Evolutionary conservation across 2,329 filamentous ascomycete genomes (phyloP), one percentile per base, ranked within the genome.

Genomic region (Pestalotiopsis sp.): DNA sequence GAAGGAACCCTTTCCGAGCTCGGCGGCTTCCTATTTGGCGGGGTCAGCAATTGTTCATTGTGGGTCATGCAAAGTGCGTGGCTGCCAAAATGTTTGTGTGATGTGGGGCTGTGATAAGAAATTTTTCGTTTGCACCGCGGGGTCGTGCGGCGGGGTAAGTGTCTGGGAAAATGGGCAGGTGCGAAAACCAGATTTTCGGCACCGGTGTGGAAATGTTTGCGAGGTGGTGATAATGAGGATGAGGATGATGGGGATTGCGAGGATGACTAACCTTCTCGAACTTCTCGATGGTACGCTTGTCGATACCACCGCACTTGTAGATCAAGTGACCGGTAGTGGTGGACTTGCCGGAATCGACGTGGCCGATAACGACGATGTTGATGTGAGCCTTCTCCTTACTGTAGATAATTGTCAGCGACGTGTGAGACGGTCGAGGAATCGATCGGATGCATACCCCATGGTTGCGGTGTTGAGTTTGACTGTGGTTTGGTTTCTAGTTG

Each of bases 271-370:
- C 94, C 94, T 99, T 99, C 95, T 99, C 96, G 92, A 99, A 99
- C 93, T 99, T 99, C 93, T 99, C 96, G 85, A 99, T 99, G 86
- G 95, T 98, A 94, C 96, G 95, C 91, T 95, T 94, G 94, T 99
- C 96, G 84, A 98, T 99, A 94, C 96, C 96, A 92, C 96, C 96
- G 90, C 96, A 98, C 93, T 99, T 95, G 94, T 98, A 98, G 93
- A 99, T 98, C 91, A 99, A 92, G 90, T 67, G 59, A 67, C 66
- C 93, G 85, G 95, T 98, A 85, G 95, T 98, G 79, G 95, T 63
- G 57, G 66, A 97, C 92, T 98, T 98, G 89, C 95, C 95, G 86
- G 94, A 97, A 88, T 97, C 94, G 94, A 97, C 95, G 92, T 97
- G 95, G 90, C 95, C 82, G 74, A 75, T 76, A 74, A 76, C 76